These are phyloP conservation scores for Dovyalis caffra DNA, from an alignment of 345 rosid species.

Conservation along the genomic window DNA sequence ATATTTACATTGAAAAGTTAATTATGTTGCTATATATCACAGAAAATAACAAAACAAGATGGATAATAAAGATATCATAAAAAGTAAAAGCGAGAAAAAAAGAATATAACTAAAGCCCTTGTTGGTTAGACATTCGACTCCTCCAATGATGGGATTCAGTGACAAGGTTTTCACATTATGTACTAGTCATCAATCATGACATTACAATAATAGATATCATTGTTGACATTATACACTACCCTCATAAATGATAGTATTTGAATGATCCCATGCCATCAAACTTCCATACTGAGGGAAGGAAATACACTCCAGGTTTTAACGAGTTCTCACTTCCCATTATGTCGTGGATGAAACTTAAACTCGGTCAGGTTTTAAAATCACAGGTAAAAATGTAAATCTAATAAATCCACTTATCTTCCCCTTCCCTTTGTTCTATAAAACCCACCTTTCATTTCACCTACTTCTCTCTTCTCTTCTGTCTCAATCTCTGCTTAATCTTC, in stretches of 20 bases:
- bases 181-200: not conserved
- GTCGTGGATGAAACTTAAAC: not conserved
- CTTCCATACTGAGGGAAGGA: not conserved
- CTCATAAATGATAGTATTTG: not conserved
- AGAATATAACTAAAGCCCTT: not conserved
- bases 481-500: too few species aligned
- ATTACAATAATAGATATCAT: not conserved
- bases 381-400: too few species aligned
- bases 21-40: not conserved
- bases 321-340: not conserved
- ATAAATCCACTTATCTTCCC: too few species aligned
- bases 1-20: constrained; percentile 6
- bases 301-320: not conserved
- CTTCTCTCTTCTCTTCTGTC: too few species aligned
- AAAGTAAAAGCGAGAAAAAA: not conserved
- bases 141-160: not conserved
- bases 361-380: too few species aligned
- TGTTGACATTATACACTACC: not conserved
- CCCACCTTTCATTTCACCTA: too few species aligned
- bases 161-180: not conserved
- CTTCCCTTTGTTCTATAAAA: too few species aligned
- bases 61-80: not conserved
- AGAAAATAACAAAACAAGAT: not conserved
- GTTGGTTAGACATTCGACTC: not conserved
- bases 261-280: not conserved